These are phyloP conservation scores for Globisporangium cylindrosporum DNA, from an alignment of 352 stramenopile genomes.

Conservation along the genomic window DNA sequence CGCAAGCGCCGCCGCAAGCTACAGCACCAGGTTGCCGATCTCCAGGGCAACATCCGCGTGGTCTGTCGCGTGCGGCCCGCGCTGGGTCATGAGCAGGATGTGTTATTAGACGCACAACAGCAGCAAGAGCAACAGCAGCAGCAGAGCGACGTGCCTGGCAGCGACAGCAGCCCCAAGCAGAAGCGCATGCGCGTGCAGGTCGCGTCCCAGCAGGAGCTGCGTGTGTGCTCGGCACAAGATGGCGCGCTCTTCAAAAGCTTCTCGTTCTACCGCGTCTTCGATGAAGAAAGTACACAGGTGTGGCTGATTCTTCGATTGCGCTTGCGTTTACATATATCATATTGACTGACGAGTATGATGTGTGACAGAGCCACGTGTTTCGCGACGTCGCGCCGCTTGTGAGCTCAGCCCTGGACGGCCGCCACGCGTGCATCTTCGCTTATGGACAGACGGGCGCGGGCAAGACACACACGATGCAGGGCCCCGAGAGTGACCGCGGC, in stretches of 20 bases:
- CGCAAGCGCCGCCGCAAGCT: slow-evolving; percentile 35
- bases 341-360: slow-evolving; percentile 38
- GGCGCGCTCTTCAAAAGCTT: slow-evolving; percentile 73
- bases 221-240: slow-evolving; percentile 36
- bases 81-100: slow-evolving; percentile 15
- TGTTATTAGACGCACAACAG: slow-evolving; percentile 6
- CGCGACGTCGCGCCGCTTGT: slow-evolving; percentile 91
- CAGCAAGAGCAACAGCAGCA: background rate
- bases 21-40: slow-evolving; percentile 44
- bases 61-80: slow-evolving; percentile 74
- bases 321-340: slow-evolving; percentile 29
- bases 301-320: slow-evolving; percentile 19
- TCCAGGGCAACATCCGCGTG: slow-evolving; percentile 70
- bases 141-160: slow-evolving; percentile 4
- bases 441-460: slow-evolving; percentile 88
- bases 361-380: slow-evolving; percentile 76
- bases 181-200: slow-evolving; percentile 25
- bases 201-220: slow-evolving; percentile 15
- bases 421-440: slow-evolving; percentile 94
- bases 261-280: slow-evolving; percentile 85
- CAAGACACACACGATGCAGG: slow-evolving; percentile 40
- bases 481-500: slow-evolving; percentile 25
- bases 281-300: slow-evolving; percentile 74
- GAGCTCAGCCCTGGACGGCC: slow-evolving; percentile 84
- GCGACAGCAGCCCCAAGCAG: slow-evolving; percentile 12